These are phyloP conservation scores for Bretschneidera sinensis DNA, from an alignment of 345 rosid genomes.

Conservation along the genomic window DNA sequence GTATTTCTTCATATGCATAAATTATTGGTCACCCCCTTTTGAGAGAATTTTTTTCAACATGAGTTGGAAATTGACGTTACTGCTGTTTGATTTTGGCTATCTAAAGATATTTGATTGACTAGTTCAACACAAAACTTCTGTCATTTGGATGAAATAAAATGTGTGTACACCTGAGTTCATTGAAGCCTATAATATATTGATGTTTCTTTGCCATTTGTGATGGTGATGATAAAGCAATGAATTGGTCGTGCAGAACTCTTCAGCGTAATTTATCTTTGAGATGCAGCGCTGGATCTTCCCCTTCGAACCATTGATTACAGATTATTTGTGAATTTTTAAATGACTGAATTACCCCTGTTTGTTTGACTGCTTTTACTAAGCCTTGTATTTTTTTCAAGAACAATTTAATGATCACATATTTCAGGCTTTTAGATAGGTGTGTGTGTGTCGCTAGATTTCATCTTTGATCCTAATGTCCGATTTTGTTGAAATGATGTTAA, in stretches of 20 bases:
- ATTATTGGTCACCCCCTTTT: too few relatives aligned
- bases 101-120: not conserved
- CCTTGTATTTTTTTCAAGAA: not conserved
- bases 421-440: not conserved
- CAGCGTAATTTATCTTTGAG: not conserved
- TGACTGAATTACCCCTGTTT: not conserved
- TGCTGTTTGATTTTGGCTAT: not conserved
- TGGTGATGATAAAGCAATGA: not conserved
- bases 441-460: not conserved
- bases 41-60: too few relatives aligned
- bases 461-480: not conserved
- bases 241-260: not conserved
- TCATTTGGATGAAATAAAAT: slow-evolving; percentile 1
- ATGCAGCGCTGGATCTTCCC: not conserved
- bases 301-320: not conserved
- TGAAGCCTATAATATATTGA: not conserved
- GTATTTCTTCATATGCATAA: too few relatives aligned
- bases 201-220: not conserved
- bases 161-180: not conserved
- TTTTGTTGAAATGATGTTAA: too few relatives aligned
- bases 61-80: too few relatives aligned
- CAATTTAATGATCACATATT: not conserved
- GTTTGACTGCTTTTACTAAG: not conserved
- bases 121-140: not conserved
- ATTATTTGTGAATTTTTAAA: not conserved